phyloP scores from a whole-genome alignment of 2,329 filamentous ascomycete genomes.

The Ascochyta koolunga region DNA sequence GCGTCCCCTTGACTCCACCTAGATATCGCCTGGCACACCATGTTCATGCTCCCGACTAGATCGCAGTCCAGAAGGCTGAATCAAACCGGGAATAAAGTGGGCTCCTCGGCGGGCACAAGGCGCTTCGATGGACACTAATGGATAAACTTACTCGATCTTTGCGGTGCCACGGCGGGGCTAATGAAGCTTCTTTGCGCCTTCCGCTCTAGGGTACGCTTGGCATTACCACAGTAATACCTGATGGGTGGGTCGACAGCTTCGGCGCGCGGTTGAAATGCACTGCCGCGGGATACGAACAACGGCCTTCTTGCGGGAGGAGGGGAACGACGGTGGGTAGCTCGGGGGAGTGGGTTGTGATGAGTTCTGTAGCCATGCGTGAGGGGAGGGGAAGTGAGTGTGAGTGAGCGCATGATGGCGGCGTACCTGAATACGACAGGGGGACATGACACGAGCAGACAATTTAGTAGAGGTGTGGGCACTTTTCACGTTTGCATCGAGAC shows the following conservation, averaged over 20 bases:
- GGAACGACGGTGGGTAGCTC: constrained; percentile 4
- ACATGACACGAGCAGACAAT: constrained; percentile 13
- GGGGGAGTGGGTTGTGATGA: constrained; percentile 1
- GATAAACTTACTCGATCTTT: not conserved
- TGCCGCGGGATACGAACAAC: constrained; percentile 6
- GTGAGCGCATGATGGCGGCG: not conserved
- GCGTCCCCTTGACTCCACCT: not conserved
- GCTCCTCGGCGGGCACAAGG: too few species aligned
- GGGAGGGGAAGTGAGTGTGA: not conserved
- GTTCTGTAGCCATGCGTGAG: not conserved
- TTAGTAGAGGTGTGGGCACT: constrained; percentile 16
- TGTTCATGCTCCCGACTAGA: constrained; percentile 6
- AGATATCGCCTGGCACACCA: not conserved
- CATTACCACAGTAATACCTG: constrained; percentile 11
- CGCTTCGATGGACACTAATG: too few species aligned
- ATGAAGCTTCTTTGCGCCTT: constrained; percentile 15
- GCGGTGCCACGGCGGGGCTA: too few species aligned
- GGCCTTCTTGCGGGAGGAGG: constrained; percentile 2
- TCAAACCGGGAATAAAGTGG: constrained; percentile 3
- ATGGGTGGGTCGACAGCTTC: not conserved
- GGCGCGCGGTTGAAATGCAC: not conserved
- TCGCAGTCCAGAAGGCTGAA: constrained; percentile 4
- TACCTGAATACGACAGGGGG: constrained; percentile 4
- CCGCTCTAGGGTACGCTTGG: constrained; percentile 14
- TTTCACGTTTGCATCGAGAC: constrained; percentile 5